phyloP scores from a whole-genome alignment of 306 rosid species.

The Rosa rugosa region DNA sequence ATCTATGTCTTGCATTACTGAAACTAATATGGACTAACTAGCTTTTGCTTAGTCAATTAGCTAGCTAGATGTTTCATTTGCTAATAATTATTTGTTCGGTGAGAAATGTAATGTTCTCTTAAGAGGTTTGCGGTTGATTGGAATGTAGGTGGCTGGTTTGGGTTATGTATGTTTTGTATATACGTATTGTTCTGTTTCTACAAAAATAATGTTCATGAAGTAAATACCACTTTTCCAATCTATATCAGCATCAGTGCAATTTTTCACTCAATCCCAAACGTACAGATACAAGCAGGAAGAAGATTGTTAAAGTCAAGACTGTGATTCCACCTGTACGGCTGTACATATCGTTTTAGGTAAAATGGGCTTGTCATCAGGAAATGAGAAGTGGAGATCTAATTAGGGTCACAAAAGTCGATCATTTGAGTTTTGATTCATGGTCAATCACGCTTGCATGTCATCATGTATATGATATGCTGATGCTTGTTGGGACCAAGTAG shows the following conservation, averaged over 20 bases:
- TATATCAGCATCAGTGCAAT: neutral
- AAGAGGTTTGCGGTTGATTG: too few relatives aligned
- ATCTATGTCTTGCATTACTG: constrained; percentile 42
- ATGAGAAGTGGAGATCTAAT: neutral
- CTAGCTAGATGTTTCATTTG: too few relatives aligned
- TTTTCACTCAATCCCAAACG: neutral
- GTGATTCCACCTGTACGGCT: neutral
- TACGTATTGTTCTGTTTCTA: too few relatives aligned
- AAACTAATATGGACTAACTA: neutral
- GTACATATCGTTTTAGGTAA: neutral
- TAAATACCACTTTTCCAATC: neutral
- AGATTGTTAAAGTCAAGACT: neutral
- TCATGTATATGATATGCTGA: neutral
- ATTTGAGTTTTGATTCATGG: neutral
- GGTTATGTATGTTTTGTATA: too few relatives aligned
- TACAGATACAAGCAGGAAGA: neutral
- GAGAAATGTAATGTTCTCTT: too few relatives aligned
- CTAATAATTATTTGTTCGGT: neutral
- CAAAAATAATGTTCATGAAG: neutral
- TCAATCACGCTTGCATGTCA: neutral
- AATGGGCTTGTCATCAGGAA: neutral
- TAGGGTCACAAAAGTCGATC: neutral
- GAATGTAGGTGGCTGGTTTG: too few relatives aligned
- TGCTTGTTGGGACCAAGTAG: neutral
- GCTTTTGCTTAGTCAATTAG: neutral